Evolutionary conservation across 1,139 yeast genomes (phyloP), one percentile per base, ranked within the genome.

Genomic region (Candida tetrigidarum): DNA sequence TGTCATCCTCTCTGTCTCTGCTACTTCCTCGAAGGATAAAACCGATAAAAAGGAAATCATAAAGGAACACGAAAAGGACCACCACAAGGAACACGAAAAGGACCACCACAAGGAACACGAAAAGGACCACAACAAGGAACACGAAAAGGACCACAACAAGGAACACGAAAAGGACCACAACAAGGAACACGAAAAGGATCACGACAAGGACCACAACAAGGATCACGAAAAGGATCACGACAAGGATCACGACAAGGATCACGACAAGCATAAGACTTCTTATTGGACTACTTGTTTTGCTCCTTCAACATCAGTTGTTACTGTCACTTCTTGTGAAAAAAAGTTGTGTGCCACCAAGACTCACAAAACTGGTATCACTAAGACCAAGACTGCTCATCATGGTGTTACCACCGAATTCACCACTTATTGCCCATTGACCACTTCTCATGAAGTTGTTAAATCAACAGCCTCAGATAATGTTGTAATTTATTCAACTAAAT

Each of bases 321-420:
- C 68, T 48, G 52, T 63, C 48, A 61, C 71, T 38, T 45, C 53
- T 15, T 57, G 60, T 41, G 44, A 43, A 1, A 32, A 43, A 7
- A 28, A 44, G 32, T 42, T 30, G 9, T 58, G 63, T 48, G 32
- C 42, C 49, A 47, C 66, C 39, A 53, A 55, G 39, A 52, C 64
- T 33, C 56, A 59, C 26, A 56, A 69, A 30, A 66, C 74, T n/a
- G 74, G 71, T 42, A 47, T 55, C 10, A 41, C 41, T n/a, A 34
- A 34, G 20, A 26, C 40, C 11, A 44, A 39, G 9, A 39, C 37
- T 4, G 16, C 38, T 9, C 27, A 30, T 23, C 16, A 26, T 15
- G 42, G 43, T 23, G 42, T 41, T 20, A 42, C 47, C 39, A 56
- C 64, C 20, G 47, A 56, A 16, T 59, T 58, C 53, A 59, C 65